Conservation (phyloP, 208 protist species). For the Phytomonas francai region DNA sequence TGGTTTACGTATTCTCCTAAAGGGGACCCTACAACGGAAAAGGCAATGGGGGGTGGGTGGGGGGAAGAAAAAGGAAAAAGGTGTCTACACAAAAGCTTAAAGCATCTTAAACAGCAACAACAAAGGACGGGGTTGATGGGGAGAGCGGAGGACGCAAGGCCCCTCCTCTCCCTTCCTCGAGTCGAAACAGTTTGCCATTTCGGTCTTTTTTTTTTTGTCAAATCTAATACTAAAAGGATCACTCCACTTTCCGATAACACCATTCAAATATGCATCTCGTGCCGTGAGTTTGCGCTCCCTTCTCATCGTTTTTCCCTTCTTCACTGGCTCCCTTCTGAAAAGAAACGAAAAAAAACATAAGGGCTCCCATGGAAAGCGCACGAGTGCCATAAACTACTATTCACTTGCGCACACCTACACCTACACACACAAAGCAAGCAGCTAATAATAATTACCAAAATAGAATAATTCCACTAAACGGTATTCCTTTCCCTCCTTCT, state of each 20-base stretch:
- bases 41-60: too few relatives aligned
- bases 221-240: too few relatives aligned
- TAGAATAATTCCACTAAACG: background rate
- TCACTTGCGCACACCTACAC: background rate
- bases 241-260: too few relatives aligned
- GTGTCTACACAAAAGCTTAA: background rate
- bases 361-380: constrained; percentile 5
- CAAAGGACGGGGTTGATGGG: background rate
- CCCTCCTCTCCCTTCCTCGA: background rate
- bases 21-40: too few relatives aligned
- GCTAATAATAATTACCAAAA: background rate
- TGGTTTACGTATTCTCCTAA: background rate
- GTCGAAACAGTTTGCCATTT: too few relatives aligned
- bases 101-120: background rate
- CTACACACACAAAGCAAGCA: constrained; percentile 4
- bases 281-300: too few relatives aligned
- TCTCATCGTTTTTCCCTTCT: too few relatives aligned
- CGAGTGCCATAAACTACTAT: background rate
- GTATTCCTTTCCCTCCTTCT: background rate
- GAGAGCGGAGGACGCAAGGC: constrained; percentile 2
- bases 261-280: too few relatives aligned
- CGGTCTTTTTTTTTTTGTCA: too few relatives aligned
- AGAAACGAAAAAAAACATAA: constrained; percentile 5
- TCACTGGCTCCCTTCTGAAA: too few relatives aligned
- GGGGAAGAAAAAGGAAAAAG: too few relatives aligned